Base-by-base conservation (phyloP, 2,329 filamentous ascomycete species). In the Colletotrichum limetticola region DNA sequence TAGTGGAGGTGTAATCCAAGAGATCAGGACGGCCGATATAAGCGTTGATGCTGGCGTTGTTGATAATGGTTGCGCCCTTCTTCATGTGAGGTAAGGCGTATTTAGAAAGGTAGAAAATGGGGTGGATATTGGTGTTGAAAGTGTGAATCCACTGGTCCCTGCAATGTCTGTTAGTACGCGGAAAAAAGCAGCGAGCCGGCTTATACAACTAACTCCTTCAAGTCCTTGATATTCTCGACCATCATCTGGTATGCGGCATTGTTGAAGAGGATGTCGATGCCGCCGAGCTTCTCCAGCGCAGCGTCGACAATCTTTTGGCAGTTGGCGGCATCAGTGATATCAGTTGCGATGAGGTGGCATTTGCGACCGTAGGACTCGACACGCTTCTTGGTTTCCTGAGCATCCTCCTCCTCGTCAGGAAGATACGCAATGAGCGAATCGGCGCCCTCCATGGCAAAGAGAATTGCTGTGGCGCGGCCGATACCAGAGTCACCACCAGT, bases 401-500 rank as follows among this genome's bases (percentile, higher is more conserved):
- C 94, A 77, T 96, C 94, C 58, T 90, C 85, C 79, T 96, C 91
- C 81, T 97, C 94, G 42, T 93, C 89, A 0, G 92, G 91, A 0
- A 95, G 86, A 78, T 97, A 94, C 4, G 90, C 89, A 76, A 97
- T 95, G 71, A 93, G 86, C 63, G 88, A 90, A 74, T 93, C 90
- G 16, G 93, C 93, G 6, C 94, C 94, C 82, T 97, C 94, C 87
- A 94, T 92, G 52, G 94, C 94, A 77, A 92, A 97, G 0, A 97
- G 86, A 19, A 96, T 87, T 1, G 94, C 93, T 1, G 92, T 90
- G 1, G 94, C 91, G 49, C 93, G 90, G 7, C 94, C 93, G 75
- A 97, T 96, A 1, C 94, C 94, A 7, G 90, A 92, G 81, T 96
- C 94, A 4, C 94, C 94, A 19, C 94, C 94, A 0, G 94, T 96